Base-by-base conservation (phyloP, 2,329 filamentous ascomycete genomes). In the Magnaporthales sp. region DNA sequence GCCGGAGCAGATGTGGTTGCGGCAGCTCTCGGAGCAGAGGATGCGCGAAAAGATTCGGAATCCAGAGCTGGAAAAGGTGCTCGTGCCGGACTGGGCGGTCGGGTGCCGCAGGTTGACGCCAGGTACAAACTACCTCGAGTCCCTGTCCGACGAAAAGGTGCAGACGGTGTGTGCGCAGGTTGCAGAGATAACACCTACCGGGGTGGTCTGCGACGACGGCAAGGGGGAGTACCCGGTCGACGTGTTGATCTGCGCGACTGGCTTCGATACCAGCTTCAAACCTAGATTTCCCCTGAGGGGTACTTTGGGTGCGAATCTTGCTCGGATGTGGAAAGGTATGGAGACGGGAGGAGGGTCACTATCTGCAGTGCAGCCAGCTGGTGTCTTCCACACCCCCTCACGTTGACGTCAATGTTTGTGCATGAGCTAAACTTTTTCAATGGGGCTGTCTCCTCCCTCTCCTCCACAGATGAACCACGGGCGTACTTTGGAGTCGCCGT, bases 31-130 rank as follows among this genome's bases (percentile, higher is more conserved):
- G 38, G 60, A 66, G 66, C 66, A 68, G 27, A 32, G 26, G n/a
- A 54, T 70, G 27, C 67, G 66, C 3, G 38, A 51, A 27, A 27
- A 79, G 9, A 73, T 84, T 10, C 24, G 2, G 71, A 72, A 3
- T 72, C 75, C 8, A 76, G 80, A 51, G 77, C 80, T 0, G 77
- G 80, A 15, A 72, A 85, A 3, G 74, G 76, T 1, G 74, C 77
- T 85, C 13, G 76, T 77, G 38, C 79, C 79, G 13, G 73, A 73
- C 56, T 84, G 80, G 74, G 74, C 76, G 2, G 78, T 79, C 5
- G 81, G 82, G 13, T 80, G 74, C 72, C 75, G 74, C 65, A 77
- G 78, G 0, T 75, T 80, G 51, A 77, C 79, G 0, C 80, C 80
- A 0, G 80, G 79, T 0, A 75, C 77, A 62, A 78, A 79, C 6